Base-by-base conservation (phyloP, 1,284 basidiomycete species). In the Trichosporon sp. region DNA sequence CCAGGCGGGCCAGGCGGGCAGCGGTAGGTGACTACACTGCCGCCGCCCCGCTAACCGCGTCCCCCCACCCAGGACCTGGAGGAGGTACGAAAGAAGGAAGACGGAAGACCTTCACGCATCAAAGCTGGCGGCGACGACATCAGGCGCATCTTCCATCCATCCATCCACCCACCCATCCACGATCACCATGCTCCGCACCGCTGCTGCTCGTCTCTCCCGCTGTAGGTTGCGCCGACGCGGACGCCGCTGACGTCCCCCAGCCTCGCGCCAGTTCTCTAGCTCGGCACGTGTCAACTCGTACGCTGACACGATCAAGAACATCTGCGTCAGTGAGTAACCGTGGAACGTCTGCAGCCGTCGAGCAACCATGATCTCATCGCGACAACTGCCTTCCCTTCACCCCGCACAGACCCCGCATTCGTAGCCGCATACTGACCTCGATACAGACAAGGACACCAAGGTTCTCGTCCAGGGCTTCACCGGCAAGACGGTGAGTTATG, bases 381-480 rank as follows among this genome's bases (percentile, higher is more conserved):
- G 62, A 35, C 62, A n/a, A 35, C 35, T 12, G 11, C 21, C 47
- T 12, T 9, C 47, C 47, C 47, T 51, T 23, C 23, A 21, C 35
- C 32, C 62, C 62, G 56, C 56, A 60, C 56, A 60, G 56, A 60
- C 56, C 56, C 56, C 42, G 29, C 42, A 21, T 31, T 31, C 51
- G 35, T 13, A 58, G 51, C 53, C 65, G 65, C 65, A 56, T 15
- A 31, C n/a, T 51, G 23, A 25, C 65, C 27, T 35, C 65, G 25
- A 21, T 38, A 12, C 77, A 81, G 81, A 93, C 85, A 94, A 95
- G 83, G 93, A 99, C 85, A 97, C 96, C 75, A 94, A 89, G 83
- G 95, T 98, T 60, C 86, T 97, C 71, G 92, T 92, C 77, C 94
- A 97, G 83, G 94, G 94, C 65, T 91, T 96, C 81, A 98, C 95